A percentile compares a stretch with the other conserved stretches of the same genome.
Conservation (phyloP, 148 eudicot genomes). For the Camellia sinensis region DNA sequence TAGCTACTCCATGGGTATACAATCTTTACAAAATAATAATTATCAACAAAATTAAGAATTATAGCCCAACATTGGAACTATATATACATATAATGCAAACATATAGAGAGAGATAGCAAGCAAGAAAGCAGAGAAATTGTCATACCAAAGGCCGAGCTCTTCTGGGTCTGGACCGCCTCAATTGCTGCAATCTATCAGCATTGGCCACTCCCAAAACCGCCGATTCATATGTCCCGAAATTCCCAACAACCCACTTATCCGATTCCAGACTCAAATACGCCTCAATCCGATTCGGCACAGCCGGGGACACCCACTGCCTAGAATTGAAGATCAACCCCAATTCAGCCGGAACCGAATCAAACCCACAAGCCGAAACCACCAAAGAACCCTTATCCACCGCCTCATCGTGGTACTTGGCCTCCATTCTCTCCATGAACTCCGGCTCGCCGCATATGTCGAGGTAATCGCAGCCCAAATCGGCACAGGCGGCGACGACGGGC, state of each 20-base stretch:
- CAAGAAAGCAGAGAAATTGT: neutral
- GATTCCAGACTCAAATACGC: slow-evolving; percentile 78
- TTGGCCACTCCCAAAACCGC: slow-evolving; percentile 90
- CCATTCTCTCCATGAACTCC: slow-evolving; percentile 86
- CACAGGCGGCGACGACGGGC: slow-evolving; percentile 64
- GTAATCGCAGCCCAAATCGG: slow-evolving; percentile 64
- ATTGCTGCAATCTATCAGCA: slow-evolving; percentile 41
- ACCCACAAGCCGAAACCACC: slow-evolving; percentile 86
- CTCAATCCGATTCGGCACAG: slow-evolving; percentile 47
- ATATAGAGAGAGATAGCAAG: neutral
- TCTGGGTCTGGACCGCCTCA: slow-evolving; percentile 62
- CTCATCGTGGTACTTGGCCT: slow-evolving; percentile 41
- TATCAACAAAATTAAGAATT: neutral
- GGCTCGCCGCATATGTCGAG: slow-evolving; percentile 84
- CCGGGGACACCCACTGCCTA: slow-evolving; percentile 47
- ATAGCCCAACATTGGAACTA: neutral
- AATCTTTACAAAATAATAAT: neutral
- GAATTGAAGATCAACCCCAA: slow-evolving; percentile 61
- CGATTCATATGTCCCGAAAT: slow-evolving; percentile 72
- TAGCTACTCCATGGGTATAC: neutral
- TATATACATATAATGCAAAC: neutral
- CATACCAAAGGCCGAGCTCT: slow-evolving; percentile 57
- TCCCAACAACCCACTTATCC: slow-evolving; percentile 64
- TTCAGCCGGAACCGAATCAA: slow-evolving; percentile 88
- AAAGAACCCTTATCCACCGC: slow-evolving; percentile 57